Evolutionary conservation across 2,329 filamentous ascomycete species (phyloP).

Genomic region (Periconia sp.): DNA sequence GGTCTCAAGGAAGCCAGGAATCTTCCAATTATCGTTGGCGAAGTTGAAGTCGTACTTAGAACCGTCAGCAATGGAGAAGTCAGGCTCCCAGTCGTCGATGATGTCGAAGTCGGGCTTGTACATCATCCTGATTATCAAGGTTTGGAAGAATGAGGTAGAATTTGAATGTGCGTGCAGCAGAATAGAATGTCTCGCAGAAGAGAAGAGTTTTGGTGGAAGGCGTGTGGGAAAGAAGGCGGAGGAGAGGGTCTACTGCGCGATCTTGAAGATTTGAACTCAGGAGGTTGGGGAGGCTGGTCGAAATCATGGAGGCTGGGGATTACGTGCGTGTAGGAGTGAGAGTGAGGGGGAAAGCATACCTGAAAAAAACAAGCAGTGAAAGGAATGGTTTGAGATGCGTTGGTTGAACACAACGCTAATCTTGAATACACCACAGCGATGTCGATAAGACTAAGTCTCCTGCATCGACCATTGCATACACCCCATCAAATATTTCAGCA

Average conservation of each 20-base stretch:
- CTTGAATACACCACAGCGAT: slow-evolving; percentile 3
- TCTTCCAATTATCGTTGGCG: slow-evolving; percentile 4
- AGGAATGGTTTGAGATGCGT: slow-evolving; percentile 3
- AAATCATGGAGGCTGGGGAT: slow-evolving; percentile 12
- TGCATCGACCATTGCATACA: not conserved
- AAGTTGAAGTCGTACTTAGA: slow-evolving; percentile 6
- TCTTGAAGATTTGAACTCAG: not conserved
- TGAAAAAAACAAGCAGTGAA: slow-evolving; percentile 15
- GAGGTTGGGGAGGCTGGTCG: slow-evolving; percentile 5
- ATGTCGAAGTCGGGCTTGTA: not conserved
- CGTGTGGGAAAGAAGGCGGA: not conserved
- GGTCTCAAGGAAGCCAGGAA: not conserved
- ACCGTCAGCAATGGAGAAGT: too few species aligned
- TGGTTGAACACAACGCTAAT: too few species aligned
- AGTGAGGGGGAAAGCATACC: slow-evolving; percentile 17
- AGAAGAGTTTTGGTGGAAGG: not conserved
- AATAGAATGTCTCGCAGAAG: not conserved
- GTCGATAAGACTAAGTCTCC: too few species aligned
- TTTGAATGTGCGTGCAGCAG: too few species aligned
- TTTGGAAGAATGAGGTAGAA: too few species aligned
- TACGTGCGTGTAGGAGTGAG: not conserved
- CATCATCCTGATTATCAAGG: not conserved
- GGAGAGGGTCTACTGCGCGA: not conserved
- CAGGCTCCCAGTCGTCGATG: slow-evolving; percentile 16
- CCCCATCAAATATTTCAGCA: too few species aligned